A percentile compares a stretch with the other conserved stretches of the same genome.
Conservation (phyloP, 305 asterid genomes). For the Ilex paraguariensis region DNA sequence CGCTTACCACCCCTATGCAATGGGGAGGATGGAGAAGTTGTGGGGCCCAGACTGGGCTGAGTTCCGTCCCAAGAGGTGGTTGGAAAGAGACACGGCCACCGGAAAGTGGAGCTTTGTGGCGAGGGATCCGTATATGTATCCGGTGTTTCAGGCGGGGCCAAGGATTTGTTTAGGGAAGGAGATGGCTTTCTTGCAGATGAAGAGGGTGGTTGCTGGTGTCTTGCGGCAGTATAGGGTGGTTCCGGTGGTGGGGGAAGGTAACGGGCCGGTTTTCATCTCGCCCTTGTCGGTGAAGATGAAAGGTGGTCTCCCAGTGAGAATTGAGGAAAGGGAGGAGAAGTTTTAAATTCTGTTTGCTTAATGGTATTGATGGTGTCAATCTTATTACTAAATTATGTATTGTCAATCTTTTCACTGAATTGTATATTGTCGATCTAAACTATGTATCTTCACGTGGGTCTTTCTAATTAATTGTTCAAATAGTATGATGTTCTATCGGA, state of each 20-base stretch:
- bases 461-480: no score
- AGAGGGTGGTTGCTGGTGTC: conserved; percentile 52
- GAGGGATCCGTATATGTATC: neutral
- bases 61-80: neutral
- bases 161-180: neutral
- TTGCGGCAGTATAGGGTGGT: conserved; percentile 1
- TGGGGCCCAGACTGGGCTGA: neutral
- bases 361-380: no score
- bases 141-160: neutral
- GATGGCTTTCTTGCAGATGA: conserved; percentile 49
- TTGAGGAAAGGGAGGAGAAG: conserved; percentile 24
- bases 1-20: neutral
- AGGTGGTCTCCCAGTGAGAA: conserved; percentile 50
- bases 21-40: neutral
- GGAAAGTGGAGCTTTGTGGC: neutral
- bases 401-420: no score
- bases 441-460: no score
- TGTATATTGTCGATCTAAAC: no score
- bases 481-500: no score
- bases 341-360: no score
- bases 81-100: neutral
- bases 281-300: conserved; percentile 55
- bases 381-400: no score
- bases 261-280: conserved; percentile 34
- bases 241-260: conserved; percentile 29